A percentile compares a stretch with the other conserved stretches of the same genome.
Evolutionary conservation across 352 stramenopile species (phyloP).

Genomic region (Pelagophyceae sp.): DNA sequence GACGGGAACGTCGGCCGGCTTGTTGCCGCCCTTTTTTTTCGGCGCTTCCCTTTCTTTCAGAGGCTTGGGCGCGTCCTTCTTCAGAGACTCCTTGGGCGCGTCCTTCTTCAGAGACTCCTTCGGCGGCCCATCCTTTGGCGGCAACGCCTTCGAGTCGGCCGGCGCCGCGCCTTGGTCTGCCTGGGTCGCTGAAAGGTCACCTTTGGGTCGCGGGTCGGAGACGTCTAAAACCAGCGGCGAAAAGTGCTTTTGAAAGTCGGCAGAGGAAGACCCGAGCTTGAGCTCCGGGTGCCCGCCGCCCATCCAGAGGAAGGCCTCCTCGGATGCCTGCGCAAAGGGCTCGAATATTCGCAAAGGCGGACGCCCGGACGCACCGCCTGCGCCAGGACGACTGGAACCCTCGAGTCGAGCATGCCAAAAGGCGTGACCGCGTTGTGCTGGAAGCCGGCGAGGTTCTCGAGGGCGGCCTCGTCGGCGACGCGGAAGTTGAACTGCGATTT

Average conservation of each 20-base stretch:
- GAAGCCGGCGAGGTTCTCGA: constrained; percentile 29
- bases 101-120: neutral
- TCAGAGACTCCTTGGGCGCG: neutral
- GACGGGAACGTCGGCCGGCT: neutral
- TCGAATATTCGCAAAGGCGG: too few relatives aligned
- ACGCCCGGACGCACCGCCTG: too few relatives aligned
- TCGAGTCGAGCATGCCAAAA: constrained; percentile 25
- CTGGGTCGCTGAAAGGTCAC: too few relatives aligned
- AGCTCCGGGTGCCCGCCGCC: constrained; percentile 33
- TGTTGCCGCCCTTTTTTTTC: neutral
- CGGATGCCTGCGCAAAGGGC: too few relatives aligned
- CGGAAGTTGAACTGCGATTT: constrained; percentile 29
- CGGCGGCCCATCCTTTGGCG: too few relatives aligned
- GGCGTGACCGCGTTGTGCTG: constrained; percentile 35
- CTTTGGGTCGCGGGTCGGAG: constrained; percentile 11
- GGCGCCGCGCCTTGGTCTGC: neutral
- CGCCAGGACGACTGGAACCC: constrained; percentile 31
- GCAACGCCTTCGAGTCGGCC: neutral
- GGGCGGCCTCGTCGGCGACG: constrained; percentile 25
- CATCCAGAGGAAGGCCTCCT: constrained; percentile 34
- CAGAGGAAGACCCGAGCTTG: constrained; percentile 28
- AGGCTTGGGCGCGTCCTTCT: too few relatives aligned
- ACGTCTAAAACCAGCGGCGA: constrained; percentile 26
- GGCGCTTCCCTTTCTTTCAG: too few relatives aligned
- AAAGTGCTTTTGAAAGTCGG: constrained; percentile 26